Percentiles rank a stretch among this genome's conserved stretches.
Evolutionary conservation across 352 stramenopile species (phyloP).

Genomic region (Phytophthora syringae): DNA sequence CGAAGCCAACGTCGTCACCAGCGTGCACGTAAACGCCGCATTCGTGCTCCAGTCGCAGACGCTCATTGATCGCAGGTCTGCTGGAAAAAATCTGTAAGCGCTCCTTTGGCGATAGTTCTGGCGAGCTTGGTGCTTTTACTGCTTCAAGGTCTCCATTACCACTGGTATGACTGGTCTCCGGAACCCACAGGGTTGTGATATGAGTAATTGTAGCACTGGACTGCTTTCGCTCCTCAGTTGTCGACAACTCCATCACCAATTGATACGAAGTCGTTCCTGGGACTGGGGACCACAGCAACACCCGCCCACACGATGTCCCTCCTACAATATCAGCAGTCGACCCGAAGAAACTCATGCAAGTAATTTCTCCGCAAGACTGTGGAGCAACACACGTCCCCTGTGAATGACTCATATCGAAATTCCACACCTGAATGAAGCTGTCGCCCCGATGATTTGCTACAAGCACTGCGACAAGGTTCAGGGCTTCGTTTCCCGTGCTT

Average conservation of each 20-base stretch:
- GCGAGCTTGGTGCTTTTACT: background rate
- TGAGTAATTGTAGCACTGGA: slow-evolving; percentile 19
- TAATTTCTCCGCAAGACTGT: slow-evolving; percentile 49
- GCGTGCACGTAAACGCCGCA: slow-evolving; percentile 45
- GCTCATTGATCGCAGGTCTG: slow-evolving; percentile 36
- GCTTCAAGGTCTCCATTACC: background rate
- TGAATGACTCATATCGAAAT: slow-evolving; percentile 70
- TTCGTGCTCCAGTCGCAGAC: slow-evolving; percentile 30
- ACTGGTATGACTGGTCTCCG: background rate
- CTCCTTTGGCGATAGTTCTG: slow-evolving; percentile 23
- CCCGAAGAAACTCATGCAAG: slow-evolving; percentile 57
- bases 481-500: slow-evolving; percentile 55
- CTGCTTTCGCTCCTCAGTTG: background rate
- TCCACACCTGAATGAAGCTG: slow-evolving; percentile 79
- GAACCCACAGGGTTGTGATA: slow-evolving; percentile 16
- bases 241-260: slow-evolving; percentile 27
- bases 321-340: slow-evolving; percentile 55
- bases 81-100: slow-evolving; percentile 16
- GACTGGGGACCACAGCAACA: slow-evolving; percentile 55
- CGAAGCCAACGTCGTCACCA: slow-evolving; percentile 50
- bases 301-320: slow-evolving; percentile 48
- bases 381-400: slow-evolving; percentile 63
- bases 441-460: slow-evolving; percentile 44
- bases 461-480: slow-evolving; percentile 60
- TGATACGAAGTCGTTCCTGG: slow-evolving; percentile 33